These are phyloP conservation scores for Canavalia ensiformis DNA, from an alignment of 306 rosid genomes.

Conservation along the genomic window DNA sequence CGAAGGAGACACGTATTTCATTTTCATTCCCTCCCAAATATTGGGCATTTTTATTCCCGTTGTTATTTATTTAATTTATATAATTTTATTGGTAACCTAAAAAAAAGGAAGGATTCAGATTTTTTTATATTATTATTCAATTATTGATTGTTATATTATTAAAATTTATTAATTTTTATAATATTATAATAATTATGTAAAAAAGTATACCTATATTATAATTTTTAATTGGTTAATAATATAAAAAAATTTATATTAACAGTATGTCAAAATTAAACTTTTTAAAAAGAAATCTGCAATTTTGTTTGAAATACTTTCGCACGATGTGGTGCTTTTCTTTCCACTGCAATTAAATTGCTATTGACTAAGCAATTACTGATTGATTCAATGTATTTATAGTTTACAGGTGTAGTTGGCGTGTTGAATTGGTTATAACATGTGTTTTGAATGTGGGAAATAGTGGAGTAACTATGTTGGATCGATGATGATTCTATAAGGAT, in stretches of 20 bases:
- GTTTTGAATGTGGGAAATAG: neutral
- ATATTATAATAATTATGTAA: too few relatives aligned
- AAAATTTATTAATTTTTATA: too few relatives aligned
- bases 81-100: constrained; percentile 8
- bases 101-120: neutral
- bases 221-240: too few relatives aligned
- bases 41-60: neutral
- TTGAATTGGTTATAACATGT: neutral
- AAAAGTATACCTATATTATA: too few relatives aligned
- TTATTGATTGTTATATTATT: too few relatives aligned
- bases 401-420: neutral
- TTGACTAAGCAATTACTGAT: neutral
- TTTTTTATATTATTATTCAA: too few relatives aligned
- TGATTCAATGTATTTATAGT: neutral
- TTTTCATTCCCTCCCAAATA: neutral
- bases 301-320: neutral
- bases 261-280: too few relatives aligned
- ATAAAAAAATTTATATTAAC: too few relatives aligned
- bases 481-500: neutral
- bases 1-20: neutral
- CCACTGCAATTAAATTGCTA: constrained; percentile 1
- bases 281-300: neutral
- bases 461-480: neutral
- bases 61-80: neutral
- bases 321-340: constrained; percentile 15